A percentile compares a stretch with the other conserved stretches of the same genome.
Evolutionary conservation across 371 early-diverging fungal species (phyloP).

Genomic region (Mucor plumbeus): DNA sequence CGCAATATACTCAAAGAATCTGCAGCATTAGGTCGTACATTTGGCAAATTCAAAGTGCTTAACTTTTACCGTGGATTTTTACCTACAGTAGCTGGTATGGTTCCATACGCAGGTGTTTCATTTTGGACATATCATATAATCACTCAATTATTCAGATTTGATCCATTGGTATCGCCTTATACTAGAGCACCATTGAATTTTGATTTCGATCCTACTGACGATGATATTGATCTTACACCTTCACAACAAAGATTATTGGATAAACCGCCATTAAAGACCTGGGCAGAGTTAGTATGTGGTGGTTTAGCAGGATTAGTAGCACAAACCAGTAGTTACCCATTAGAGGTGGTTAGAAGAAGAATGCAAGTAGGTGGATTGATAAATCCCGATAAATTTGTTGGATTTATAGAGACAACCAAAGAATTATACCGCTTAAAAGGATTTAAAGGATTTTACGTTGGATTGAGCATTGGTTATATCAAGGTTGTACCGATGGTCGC

Average conservation of each 20-base stretch:
- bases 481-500: constrained; percentile 94
- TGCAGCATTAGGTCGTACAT: constrained; percentile 38
- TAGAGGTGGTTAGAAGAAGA: constrained; percentile 89
- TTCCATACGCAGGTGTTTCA: constrained; percentile 96
- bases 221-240: constrained; percentile 30
- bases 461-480: constrained; percentile 90
- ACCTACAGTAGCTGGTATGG: constrained; percentile 90
- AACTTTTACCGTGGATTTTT: constrained; percentile 95
- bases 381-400: constrained; percentile 52
- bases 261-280: constrained; percentile 59
- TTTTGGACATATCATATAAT: constrained; percentile 78
- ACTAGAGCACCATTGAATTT: constrained; percentile 30
- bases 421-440: constrained; percentile 72
- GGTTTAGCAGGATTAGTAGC: constrained; percentile 84
- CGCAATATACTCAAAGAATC: constrained; percentile 63
- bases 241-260: constrained; percentile 31
- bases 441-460: constrained; percentile 88
- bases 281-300: constrained; percentile 83
- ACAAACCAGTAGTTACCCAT: constrained; percentile 88
- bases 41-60: constrained; percentile 34
- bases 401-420: constrained; percentile 61
- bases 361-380: constrained; percentile 86
- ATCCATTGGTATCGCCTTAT: constrained; percentile 42
- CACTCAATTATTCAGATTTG: constrained; percentile 60
- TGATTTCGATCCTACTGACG: constrained; percentile 28